Evolutionary conservation across 1,139 yeast genomes (phyloP).

Genomic region (Candida sojae): DNA sequence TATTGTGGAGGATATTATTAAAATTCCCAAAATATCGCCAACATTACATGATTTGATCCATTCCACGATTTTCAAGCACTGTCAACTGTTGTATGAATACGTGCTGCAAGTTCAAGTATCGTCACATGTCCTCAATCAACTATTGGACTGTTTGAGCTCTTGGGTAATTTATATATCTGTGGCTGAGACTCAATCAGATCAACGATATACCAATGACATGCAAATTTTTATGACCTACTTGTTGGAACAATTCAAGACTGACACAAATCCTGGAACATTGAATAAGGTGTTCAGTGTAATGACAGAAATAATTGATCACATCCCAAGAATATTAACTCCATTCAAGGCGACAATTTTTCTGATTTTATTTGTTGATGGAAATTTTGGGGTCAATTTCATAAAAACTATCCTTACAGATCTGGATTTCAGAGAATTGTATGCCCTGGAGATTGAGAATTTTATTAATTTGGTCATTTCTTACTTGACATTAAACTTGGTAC

Average conservation of each 20-base stretch:
- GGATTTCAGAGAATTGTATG: conserved; percentile 32
- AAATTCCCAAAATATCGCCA: conserved; percentile 23
- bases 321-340: conserved; percentile 39
- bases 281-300: conserved; percentile 35
- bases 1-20: conserved; percentile 56
- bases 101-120: conserved; percentile 5
- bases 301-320: conserved; percentile 49
- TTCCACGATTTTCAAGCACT: conserved; percentile 10
- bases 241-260: conserved; percentile 21
- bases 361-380: conserved; percentile 36
- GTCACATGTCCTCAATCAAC: conserved; percentile 15
- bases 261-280: conserved; percentile 21
- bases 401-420: conserved; percentile 22
- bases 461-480: conserved; percentile 54
- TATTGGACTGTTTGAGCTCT: conserved; percentile 33
- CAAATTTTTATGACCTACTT: conserved; percentile 19
- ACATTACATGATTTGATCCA: conserved; percentile 15
- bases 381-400: conserved; percentile 42
- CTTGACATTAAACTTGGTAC: conserved; percentile 53
- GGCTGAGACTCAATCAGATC: conserved; percentile 37
- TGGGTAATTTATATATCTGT: conserved; percentile 36
- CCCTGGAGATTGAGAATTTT: conserved; percentile 48
- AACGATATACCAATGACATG: conserved; percentile 28
- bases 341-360: conserved; percentile 22
- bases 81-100: conserved; percentile 9